These are phyloP conservation scores for Hamiltosporidium tvaerminnensis DNA, from an alignment of 371 early-diverging fungal species.

Conservation along the genomic window DNA sequence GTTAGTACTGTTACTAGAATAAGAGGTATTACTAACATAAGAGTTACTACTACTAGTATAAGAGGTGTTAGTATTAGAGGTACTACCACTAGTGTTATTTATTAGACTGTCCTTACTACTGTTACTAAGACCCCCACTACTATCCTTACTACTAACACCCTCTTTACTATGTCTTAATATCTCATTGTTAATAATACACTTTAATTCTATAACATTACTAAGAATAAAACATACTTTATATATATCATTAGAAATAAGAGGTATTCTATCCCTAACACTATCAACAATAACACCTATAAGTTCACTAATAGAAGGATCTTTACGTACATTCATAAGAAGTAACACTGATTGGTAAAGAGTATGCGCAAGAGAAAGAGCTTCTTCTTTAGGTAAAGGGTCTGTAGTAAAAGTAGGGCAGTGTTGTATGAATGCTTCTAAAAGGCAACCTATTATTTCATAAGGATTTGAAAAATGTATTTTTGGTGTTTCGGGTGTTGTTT, in stretches of 20 bases:
- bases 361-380: constrained; percentile 28
- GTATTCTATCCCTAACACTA: constrained; percentile 7
- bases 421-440: constrained; percentile 26
- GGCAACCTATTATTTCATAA: constrained; percentile 12
- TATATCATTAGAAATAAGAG: constrained; percentile 11
- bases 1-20: no score
- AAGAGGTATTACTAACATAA: no score
- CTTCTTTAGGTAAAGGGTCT: constrained; percentile 19
- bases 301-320: constrained; percentile 5
- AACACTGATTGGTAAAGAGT: constrained; percentile 6
- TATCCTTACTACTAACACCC: no score
- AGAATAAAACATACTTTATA: constrained; percentile 16
- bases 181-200: constrained; percentile 4
- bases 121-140: no score
- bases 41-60: no score
- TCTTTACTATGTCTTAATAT: no score
- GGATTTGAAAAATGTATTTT: constrained; percentile 6
- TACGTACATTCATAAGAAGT: not conserved
- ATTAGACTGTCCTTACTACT: no score
- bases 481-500: no score
- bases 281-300: constrained; percentile 4
- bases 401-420: constrained; percentile 21
- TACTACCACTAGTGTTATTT: no score
- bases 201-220: constrained; percentile 30
- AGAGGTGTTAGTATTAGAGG: no score